Conservation (phyloP, 768 basidiomycete genomes). For the Suillus lakei region DNA sequence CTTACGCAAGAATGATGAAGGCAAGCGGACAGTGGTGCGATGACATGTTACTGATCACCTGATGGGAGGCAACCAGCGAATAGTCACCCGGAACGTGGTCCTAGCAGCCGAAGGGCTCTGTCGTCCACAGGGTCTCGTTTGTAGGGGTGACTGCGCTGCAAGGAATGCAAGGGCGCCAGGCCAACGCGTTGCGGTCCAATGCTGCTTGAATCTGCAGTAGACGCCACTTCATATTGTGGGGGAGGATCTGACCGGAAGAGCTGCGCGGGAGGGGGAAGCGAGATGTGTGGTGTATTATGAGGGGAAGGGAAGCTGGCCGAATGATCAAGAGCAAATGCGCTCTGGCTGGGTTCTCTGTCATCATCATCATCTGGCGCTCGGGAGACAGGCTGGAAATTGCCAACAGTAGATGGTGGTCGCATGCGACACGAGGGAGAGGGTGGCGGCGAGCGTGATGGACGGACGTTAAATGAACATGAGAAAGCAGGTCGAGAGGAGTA, state of each 20-base stretch:
- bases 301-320: conserved; percentile 15
- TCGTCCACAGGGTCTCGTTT: conserved; percentile 68
- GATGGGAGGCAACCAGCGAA: conserved; percentile 18
- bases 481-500: conserved; percentile 19
- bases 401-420: conserved; percentile 24
- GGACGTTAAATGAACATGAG: conserved; percentile 19
- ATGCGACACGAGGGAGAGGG: conserved; percentile 19
- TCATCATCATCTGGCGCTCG: conserved; percentile 14
- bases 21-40: not conserved
- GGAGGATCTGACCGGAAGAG: conserved; percentile 32
- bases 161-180: conserved; percentile 61
- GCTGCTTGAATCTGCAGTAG: conserved; percentile 21
- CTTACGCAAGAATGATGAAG: conserved; percentile 2
- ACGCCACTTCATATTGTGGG: conserved; percentile 33
- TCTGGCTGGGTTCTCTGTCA: conserved; percentile 2
- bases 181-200: conserved; percentile 40
- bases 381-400: conserved; percentile 16
- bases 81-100: conserved; percentile 42
- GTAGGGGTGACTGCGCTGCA: conserved; percentile 60
- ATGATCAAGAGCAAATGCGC: conserved; percentile 13
- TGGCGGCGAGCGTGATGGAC: conserved; percentile 23
- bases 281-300: conserved; percentile 26
- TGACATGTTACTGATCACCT: not conserved
- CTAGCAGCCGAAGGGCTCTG: conserved; percentile 55
- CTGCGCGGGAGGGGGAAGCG: conserved; percentile 38